Percentiles rank a stretch among this genome's conserved stretches.
Evolutionary conservation across 768 basidiomycete genomes (phyloP).

Genomic region (Russula abietina): DNA sequence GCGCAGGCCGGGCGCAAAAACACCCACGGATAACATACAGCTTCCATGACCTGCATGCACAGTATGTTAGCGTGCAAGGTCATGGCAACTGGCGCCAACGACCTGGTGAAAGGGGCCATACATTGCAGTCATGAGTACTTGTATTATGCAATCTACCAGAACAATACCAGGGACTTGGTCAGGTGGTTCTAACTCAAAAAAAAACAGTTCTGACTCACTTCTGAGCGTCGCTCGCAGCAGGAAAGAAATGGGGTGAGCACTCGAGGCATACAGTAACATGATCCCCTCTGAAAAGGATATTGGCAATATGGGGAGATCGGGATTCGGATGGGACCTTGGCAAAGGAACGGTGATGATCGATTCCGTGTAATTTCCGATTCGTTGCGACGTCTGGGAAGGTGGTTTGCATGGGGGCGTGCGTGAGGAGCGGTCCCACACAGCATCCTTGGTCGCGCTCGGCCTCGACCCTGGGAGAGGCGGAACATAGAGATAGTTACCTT

Average conservation of each 20-base stretch:
- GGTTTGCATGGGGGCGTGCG: not conserved
- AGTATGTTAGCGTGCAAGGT: not conserved
- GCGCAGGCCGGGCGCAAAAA: too few relatives aligned
- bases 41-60: too few relatives aligned
- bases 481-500: too few relatives aligned
- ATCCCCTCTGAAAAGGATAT: too few relatives aligned
- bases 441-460: slow-evolving; percentile 11
- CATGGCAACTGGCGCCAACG: not conserved
- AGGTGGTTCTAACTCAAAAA: not conserved
- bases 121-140: not conserved
- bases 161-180: not conserved
- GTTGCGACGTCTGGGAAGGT: slow-evolving; percentile 7
- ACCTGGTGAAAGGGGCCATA: not conserved
- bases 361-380: not conserved
- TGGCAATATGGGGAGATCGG: not conserved
- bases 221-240: not conserved
- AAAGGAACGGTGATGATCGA: not conserved
- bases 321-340: not conserved
- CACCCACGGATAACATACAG: not conserved
- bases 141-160: not conserved
- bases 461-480: too few relatives aligned
- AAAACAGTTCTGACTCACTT: not conserved
- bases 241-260: not conserved
- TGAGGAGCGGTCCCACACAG: slow-evolving; percentile 2
- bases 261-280: too few relatives aligned